These are phyloP conservation scores for Botrytis squamosa DNA, from an alignment of 2,329 filamentous ascomycete genomes.

Conservation along the genomic window DNA sequence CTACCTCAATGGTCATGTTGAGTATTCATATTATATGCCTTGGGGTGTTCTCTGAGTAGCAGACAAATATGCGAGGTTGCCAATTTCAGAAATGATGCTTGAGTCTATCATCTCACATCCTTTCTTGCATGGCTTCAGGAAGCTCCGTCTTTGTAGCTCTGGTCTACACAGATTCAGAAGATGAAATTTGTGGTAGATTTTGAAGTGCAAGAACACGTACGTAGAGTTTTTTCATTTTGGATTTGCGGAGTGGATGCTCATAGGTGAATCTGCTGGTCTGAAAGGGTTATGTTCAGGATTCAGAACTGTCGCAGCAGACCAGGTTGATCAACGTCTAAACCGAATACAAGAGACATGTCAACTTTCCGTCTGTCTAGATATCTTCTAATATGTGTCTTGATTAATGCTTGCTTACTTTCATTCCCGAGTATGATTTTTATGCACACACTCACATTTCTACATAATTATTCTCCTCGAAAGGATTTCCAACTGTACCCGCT, in stretches of 20 bases:
- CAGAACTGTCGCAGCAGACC: background rate
- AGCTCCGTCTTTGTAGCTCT: no score
- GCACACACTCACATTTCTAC: background rate
- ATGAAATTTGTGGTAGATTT: background rate
- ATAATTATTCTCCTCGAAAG: background rate
- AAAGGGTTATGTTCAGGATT: background rate
- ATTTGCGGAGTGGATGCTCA: background rate
- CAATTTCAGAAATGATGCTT: background rate
- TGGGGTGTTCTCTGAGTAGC: no score
- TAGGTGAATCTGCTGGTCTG: background rate
- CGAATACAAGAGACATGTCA: background rate
- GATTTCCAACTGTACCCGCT: background rate
- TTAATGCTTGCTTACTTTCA: background rate
- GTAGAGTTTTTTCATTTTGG: background rate
- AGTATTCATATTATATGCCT: background rate
- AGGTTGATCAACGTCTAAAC: background rate
- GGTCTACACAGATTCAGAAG: no score
- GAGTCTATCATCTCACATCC: background rate
- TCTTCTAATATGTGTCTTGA: background rate
- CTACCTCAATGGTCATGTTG: background rate
- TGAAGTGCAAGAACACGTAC: background rate
- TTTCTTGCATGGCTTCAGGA: no score
- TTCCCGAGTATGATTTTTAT: background rate
- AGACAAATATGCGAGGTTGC: background rate
- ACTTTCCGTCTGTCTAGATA: background rate